A percentile compares a stretch with the other conserved stretches of the same genome.
Evolutionary conservation across 371 early-diverging fungal genomes (phyloP).

Genomic region (Polyrhizophydium stewartii): DNA sequence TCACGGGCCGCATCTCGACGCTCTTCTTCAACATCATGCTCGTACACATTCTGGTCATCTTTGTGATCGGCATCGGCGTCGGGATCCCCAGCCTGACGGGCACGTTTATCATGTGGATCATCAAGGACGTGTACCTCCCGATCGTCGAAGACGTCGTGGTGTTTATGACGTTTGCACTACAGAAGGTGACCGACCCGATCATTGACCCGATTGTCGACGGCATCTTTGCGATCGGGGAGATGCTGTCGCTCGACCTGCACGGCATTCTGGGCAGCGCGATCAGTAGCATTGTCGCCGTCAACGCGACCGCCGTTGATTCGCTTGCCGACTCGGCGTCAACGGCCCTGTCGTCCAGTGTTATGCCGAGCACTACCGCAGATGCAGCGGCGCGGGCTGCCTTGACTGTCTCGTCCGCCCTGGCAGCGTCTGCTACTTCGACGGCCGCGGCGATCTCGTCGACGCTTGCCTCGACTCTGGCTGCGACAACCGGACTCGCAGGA

Average conservation of each 20-base stretch:
- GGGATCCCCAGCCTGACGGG: constrained; percentile 77
- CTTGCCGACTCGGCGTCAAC: background rate
- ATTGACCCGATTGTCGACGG: constrained; percentile 40
- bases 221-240: constrained; percentile 7
- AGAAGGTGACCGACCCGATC: constrained; percentile 32
- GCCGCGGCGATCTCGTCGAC: too few relatives aligned
- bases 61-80: constrained; percentile 63
- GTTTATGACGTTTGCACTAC: constrained; percentile 2
- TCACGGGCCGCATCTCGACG: constrained; percentile 74
- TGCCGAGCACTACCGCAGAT: constrained; percentile 1
- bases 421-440: too few relatives aligned
- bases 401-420: too few relatives aligned
- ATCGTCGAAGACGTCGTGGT: constrained; percentile 12
- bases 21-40: constrained; percentile 75
- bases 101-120: constrained; percentile 26
- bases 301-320: too few relatives aligned
- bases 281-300: background rate
- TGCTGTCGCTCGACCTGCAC: constrained; percentile 1
- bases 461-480: too few relatives aligned
- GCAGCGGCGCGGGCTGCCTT: background rate
- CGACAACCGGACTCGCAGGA: too few relatives aligned
- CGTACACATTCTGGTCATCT: constrained; percentile 66
- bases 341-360: background rate
- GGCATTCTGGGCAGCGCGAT: background rate
- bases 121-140: constrained; percentile 28